A percentile compares a stretch with the other conserved stretches of the same genome.
Conservation (phyloP, 2,329 filamentous ascomycete species). For the Hypoxylon sp. region DNA sequence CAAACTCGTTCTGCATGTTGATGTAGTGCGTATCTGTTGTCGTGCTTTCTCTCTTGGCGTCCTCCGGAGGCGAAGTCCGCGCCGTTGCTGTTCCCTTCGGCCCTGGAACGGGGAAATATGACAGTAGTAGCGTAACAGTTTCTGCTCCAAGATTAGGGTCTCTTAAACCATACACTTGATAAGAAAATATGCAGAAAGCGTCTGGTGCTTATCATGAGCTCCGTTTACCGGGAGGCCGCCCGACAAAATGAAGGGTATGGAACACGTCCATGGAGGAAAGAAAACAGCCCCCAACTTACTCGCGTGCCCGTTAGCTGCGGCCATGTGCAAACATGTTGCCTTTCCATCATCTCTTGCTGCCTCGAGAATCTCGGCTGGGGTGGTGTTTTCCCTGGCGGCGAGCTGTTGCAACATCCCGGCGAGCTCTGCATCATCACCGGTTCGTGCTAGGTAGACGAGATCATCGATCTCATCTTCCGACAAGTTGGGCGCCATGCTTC, state of each 20-base stretch:
- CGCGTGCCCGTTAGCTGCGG: constrained; percentile 85
- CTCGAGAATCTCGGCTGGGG: constrained; percentile 69
- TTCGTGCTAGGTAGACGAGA: constrained; percentile 84
- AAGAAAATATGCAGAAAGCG: no score
- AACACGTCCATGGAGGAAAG: no score
- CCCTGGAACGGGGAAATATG: constrained; percentile 46
- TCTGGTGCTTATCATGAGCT: background rate
- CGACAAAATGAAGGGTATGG: constrained; percentile 3
- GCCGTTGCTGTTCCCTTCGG: constrained; percentile 17
- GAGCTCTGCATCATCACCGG: constrained; percentile 77
- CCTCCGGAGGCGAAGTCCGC: constrained; percentile 45
- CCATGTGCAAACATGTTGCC: constrained; percentile 89
- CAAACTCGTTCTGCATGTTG: constrained; percentile 77
- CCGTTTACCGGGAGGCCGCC: background rate
- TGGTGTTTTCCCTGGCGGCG: constrained; percentile 65
- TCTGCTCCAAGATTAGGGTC: constrained; percentile 40
- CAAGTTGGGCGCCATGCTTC: constrained; percentile 60
- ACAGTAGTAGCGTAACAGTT: constrained; percentile 57
- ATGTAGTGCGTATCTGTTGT: constrained; percentile 57
- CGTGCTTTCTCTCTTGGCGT: constrained; percentile 50
- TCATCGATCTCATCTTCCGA: constrained; percentile 88
- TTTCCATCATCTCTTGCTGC: constrained; percentile 77
- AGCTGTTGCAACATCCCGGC: constrained; percentile 65
- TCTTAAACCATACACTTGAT: no score
- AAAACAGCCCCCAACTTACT: constrained; percentile 60